These are phyloP conservation scores for Stephanodiscus triporus DNA, from an alignment of 108 stramenopile species.

Conservation along the genomic window DNA sequence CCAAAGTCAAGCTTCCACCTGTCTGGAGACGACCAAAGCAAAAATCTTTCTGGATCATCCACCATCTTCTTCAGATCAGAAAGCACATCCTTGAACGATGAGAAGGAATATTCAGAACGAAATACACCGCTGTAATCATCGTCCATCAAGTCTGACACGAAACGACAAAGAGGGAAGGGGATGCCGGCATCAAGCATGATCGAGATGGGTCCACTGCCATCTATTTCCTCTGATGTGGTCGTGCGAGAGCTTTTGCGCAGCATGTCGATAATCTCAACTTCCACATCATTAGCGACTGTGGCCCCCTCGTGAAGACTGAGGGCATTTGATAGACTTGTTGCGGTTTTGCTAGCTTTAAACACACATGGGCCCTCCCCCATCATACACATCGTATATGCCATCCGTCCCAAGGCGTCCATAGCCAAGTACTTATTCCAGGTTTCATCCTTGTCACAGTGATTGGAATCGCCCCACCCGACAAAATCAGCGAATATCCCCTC, in stretches of 20 bases:
- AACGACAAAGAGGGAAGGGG: conserved; percentile 22
- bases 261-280: neutral
- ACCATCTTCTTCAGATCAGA: conserved; percentile 29
- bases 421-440: conserved; percentile 7
- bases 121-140: conserved; percentile 12
- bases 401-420: conserved; percentile 11
- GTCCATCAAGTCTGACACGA: conserved; percentile 22
- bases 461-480: conserved; percentile 1
- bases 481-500: neutral
- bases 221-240: conserved; percentile 1
- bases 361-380: neutral
- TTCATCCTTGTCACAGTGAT: neutral
- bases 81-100: conserved; percentile 25
- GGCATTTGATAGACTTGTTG: conserved; percentile 1
- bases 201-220: conserved; percentile 1
- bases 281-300: neutral
- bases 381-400: conserved; percentile 5
- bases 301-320: neutral
- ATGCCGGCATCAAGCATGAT: conserved; percentile 19
- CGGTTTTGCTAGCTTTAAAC: neutral
- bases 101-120: conserved; percentile 19
- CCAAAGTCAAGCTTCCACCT: conserved; percentile 22
- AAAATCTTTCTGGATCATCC: conserved; percentile 10
- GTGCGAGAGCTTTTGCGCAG: conserved; percentile 13
- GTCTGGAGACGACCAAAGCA: conserved; percentile 16